phyloP scores from a whole-genome alignment of 345 rosid species.

The Kandelia obovata region DNA sequence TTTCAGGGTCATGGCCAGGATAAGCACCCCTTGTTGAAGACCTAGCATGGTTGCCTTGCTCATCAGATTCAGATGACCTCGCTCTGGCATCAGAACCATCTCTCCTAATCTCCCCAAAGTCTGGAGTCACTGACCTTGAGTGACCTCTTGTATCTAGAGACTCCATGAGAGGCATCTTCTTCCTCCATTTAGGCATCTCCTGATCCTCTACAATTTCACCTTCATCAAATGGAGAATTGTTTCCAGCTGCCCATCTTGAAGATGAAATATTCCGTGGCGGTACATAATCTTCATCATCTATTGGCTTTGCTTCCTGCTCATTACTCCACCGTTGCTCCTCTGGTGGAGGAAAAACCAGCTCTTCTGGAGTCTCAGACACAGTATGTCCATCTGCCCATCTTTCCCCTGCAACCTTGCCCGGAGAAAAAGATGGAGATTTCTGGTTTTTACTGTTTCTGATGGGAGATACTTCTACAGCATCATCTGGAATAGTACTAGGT shows the following conservation, averaged over 20 bases:
- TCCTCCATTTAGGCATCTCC: slow-evolving; percentile 60
- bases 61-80: slow-evolving; percentile 68
- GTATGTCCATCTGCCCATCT: slow-evolving; percentile 20
- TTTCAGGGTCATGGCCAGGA: slow-evolving; percentile 46
- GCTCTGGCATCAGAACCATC: slow-evolving; percentile 53
- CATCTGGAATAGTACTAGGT: slow-evolving; percentile 39
- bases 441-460: slow-evolving; percentile 26
- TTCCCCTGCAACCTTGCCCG: slow-evolving; percentile 27
- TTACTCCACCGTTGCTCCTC: slow-evolving; percentile 35
- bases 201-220: slow-evolving; percentile 77
- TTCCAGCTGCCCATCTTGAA: slow-evolving; percentile 94
- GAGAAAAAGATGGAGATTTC: slow-evolving; percentile 30
- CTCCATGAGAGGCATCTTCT: slow-evolving; percentile 40
- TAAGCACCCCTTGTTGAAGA: slow-evolving; percentile 54
- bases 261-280: slow-evolving; percentile 84
- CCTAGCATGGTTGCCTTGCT: slow-evolving; percentile 39
- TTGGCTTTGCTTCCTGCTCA: slow-evolving; percentile 38
- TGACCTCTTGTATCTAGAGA: slow-evolving; percentile 34
- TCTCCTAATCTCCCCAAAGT: slow-evolving; percentile 49
- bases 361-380: slow-evolving; percentile 36
- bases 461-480: slow-evolving; percentile 38
- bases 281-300: slow-evolving; percentile 70
- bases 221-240: slow-evolving; percentile 81
- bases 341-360: slow-evolving; percentile 18
- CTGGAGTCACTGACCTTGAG: slow-evolving; percentile 60